A percentile compares a stretch with the other conserved stretches of the same genome.
These are phyloP conservation scores for Xylaria sp. DNA, from an alignment of 2,329 filamentous ascomycete species.

Conservation along the genomic window DNA sequence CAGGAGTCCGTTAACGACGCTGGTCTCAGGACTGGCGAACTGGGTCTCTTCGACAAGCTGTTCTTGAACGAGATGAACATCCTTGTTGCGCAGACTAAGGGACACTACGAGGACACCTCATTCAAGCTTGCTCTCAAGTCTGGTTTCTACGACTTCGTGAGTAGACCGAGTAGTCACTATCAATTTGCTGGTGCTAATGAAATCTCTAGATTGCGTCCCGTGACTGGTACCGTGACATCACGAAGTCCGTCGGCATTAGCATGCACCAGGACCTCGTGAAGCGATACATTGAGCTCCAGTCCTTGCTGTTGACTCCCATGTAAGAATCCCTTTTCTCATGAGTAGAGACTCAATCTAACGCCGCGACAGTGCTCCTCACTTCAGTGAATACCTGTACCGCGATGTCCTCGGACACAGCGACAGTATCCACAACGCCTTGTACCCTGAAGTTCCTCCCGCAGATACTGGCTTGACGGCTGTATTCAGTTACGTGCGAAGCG, in stretches of 20 bases:
- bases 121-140: conserved; percentile 85
- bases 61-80: conserved; percentile 92
- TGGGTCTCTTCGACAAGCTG: conserved; percentile 81
- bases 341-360: conserved; percentile 1
- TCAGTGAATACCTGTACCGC: conserved; percentile 89
- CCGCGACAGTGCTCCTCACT: conserved; percentile 64
- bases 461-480: conserved; percentile 68
- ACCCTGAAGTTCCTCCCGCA: conserved; percentile 62
- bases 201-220: conserved; percentile 59
- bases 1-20: conserved; percentile 65
- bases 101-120: conserved; percentile 73
- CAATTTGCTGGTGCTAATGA: conserved; percentile 67
- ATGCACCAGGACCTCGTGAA: conserved; percentile 80
- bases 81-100: conserved; percentile 69
- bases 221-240: conserved; percentile 63
- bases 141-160: conserved; percentile 74
- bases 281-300: conserved; percentile 81
- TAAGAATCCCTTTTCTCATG: background rate
- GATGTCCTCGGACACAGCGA: conserved; percentile 75
- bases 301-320: conserved; percentile 74
- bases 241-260: conserved; percentile 51
- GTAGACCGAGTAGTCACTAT: background rate
- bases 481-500: conserved; percentile 66
- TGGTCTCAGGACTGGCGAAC: conserved; percentile 68
- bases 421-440: conserved; percentile 74